Evolutionary conservation across 2,329 filamentous ascomycete species (phyloP).

Genomic region (Cadophora malorum): DNA sequence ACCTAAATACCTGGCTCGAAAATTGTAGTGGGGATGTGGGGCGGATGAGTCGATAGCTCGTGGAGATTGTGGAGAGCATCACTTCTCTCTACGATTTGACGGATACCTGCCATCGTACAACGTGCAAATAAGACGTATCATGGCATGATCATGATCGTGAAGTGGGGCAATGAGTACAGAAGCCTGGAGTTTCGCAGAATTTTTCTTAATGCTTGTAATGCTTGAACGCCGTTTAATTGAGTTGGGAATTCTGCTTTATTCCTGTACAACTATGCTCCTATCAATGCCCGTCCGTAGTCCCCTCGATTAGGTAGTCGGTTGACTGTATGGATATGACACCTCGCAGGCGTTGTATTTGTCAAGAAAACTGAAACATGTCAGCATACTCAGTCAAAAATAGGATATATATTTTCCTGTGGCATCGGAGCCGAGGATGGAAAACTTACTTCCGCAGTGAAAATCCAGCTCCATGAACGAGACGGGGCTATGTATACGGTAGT

Average conservation of each 20-base stretch:
- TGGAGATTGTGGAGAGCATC: too few species aligned
- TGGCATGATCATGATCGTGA: too few species aligned
- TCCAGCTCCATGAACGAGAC: constrained; percentile 80
- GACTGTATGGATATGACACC: constrained; percentile 81
- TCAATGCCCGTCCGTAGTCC: constrained; percentile 67
- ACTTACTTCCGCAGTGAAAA: constrained; percentile 68
- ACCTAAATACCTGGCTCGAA: too few species aligned
- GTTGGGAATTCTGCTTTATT: not conserved
- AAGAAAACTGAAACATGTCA: constrained; percentile 64
- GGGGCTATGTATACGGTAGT: constrained; percentile 78
- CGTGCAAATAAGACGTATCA: too few species aligned
- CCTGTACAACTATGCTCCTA: constrained; percentile 19
- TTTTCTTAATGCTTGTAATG: too few species aligned
- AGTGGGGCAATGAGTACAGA: too few species aligned
- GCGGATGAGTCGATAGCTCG: too few species aligned
- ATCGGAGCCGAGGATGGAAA: not conserved
- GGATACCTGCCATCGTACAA: too few species aligned
- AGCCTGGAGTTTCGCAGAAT: too few species aligned
- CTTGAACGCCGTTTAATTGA: too few species aligned
- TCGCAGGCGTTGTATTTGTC: constrained; percentile 73
- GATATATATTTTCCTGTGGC: not conserved
- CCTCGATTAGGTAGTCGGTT: constrained; percentile 75
- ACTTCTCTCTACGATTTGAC: too few species aligned
- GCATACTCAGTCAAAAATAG: not conserved
- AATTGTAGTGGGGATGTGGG: too few species aligned